Evolutionary conservation across 2,329 filamentous ascomycete genomes (phyloP), one percentile per base, ranked within the genome.

Genomic region (Juglanconis oblonga): DNA sequence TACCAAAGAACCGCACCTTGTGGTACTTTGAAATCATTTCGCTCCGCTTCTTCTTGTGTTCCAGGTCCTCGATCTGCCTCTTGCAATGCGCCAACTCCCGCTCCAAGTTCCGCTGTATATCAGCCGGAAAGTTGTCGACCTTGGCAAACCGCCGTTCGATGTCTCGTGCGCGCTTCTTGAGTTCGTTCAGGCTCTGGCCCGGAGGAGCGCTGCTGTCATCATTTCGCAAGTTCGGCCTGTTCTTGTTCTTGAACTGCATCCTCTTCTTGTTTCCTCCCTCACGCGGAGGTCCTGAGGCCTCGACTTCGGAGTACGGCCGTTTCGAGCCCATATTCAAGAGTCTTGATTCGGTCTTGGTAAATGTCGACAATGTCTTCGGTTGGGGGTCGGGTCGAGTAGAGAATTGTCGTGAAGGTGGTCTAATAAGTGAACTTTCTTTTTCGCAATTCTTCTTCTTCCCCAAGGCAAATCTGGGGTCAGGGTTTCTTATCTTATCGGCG

Each of bases 1-100:
- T 78, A 90, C 90, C 91, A 73, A 94, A 94, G 71, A 95, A 95
- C 33, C 91, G 81, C 54, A 94, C 85, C 84, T 91, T 93, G 72
- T 94, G 90, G 68, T 92, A 95, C 72, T 87, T 89, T 54, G 80
- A 80, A 64, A 93, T 92, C 84, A 93, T 91, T 61, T 85, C 81
- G 67, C 81, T 81, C 65, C 85, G 81, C 69, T 80, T 81, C 74
- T 86, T 87, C 67, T 86, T 85, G 61, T 81, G 79, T 61, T 83
- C 77, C 52, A 82, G 79, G 64, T 83, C 80, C 4, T 74, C 79
- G 61, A 93, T 78, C 68, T 90, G 87, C 64, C 84, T 79, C 72
- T 85, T 81, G 68, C 87, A 87, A 4, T 87, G 81, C 51, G 81
- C 82, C 64, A 94, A 76, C 69, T 92, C 90, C 58, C 89, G 82